Base-by-base conservation (phyloP, 176 grass and related monocot species). In the Neostapfia colusana region DNA sequence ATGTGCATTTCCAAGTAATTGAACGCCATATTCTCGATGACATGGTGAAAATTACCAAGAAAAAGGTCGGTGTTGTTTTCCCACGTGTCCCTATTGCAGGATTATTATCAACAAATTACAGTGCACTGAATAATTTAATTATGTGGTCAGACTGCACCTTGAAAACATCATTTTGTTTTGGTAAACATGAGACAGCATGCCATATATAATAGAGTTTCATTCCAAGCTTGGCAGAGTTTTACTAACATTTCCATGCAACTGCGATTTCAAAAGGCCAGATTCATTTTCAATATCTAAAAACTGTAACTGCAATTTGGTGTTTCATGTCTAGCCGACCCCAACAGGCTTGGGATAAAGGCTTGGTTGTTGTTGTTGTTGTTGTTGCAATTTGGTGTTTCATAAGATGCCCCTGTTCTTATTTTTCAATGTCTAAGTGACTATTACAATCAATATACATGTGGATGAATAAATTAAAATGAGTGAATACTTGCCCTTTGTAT, bases 1-100 rank as follows among this genome's bases (percentile, higher is more conserved):
- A 82, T 60, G 85, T 93, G 34, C 90, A 97, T 85, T 74, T 81
- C 58, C 90, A 90, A 88, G 85, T 97, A n/a, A 31, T 78, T 43
- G 93, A 97, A 49, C 87, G 93, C 45, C 88, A 90, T 72, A 90
- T 97, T 86, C 80, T 93, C 23, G 85, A 79, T 15, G 93, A 97
- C 39, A 97, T 97, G 90, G 48, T 90, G 28, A 97, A 90, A 88
- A 81, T 93, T 75, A 77, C 90, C 12, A 92, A 80, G 85, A 97
- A 90, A 87, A 97, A 88, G 90, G 89, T 85, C 34, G 74, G 73
- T 18, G 20, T 58, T 63, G 34, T 24, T 24, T 76, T 58, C 17
- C n/a, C 66, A 56, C 65, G 11, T 69, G 16, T 58, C 0, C 7
- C 18, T 16, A 16, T 55, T 43, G 7, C 36, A 46, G 16, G 16